Evolutionary conservation across 1,139 yeast species (phyloP), one percentile per base, ranked within the genome.

Genomic region (Saccharomycopsis hybrid): DNA sequence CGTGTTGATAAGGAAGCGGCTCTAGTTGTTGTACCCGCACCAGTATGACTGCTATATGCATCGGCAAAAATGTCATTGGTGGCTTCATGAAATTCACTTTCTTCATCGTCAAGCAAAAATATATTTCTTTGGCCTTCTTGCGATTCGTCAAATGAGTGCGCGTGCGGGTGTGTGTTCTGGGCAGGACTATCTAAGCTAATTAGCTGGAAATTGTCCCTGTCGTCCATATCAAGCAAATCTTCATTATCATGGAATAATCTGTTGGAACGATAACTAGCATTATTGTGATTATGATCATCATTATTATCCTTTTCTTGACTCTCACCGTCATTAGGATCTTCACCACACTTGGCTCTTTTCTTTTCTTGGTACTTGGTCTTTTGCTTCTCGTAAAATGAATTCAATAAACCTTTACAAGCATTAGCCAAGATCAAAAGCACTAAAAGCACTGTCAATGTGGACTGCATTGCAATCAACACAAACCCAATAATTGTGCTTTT

Each of bases 401-500:
- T 45, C 13, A 49, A 35, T 3, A 51, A 9, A 9, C 54, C 54
- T 43, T 48, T 47, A 38, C 32, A 48, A 39, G 50, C 50, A 42
- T 58, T 56, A 38, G 55, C 54, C 13, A 62, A 31, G 43, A 64
- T 60, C 43, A 65, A 51, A 4, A 60, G 4, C 7, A 58, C 59
- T 24, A 65, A 54, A 4, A 58, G 40, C 7, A 59, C 52, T 3
- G 67, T 58, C 31, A 65, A 55, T 7, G 58, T 50, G 3, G 64
- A 58, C 50, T 65, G 68, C 11, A 65, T 43, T 13, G 62, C 61
- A 32, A 65, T 56, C 42, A 65, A 47, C 3, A 60, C 64, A 41
- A 64, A 54, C 4, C 68, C 68, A 13, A 63, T 58, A 5, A 59
- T 65, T 1, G 68, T 63, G 11, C 60, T 55, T 4, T 61, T 57